phyloP scores from a whole-genome alignment of 2,329 filamentous ascomycete genomes.

The Neofusicoccum ribis region DNA sequence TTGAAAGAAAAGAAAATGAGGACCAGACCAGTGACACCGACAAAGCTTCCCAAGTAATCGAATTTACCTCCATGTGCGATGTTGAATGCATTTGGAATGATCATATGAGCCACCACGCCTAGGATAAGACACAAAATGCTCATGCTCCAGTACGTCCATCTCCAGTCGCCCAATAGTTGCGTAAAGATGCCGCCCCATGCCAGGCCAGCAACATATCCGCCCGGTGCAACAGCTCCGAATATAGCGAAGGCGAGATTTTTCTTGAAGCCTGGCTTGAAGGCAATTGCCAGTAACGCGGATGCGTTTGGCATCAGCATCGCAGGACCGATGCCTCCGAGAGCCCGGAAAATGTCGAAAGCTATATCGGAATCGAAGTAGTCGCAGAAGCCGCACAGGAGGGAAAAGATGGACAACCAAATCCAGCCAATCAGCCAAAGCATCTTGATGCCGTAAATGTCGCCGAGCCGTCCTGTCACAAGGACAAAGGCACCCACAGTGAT shows the following conservation, averaged over 20 bases:
- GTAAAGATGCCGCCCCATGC: constrained; percentile 22
- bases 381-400: constrained; percentile 11
- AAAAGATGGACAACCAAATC: constrained; percentile 1
- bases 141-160: no score
- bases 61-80: no score
- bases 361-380: constrained; percentile 6
- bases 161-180: constrained; percentile 19
- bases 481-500: constrained; percentile 1
- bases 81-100: no score
- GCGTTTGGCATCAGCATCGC: constrained; percentile 22
- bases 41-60: no score
- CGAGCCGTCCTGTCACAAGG: background rate
- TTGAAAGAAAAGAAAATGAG: no score
- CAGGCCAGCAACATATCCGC: constrained; percentile 22
- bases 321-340: constrained; percentile 23
- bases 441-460: background rate
- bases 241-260: constrained; percentile 23
- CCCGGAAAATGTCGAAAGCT: constrained; percentile 24
- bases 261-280: no score
- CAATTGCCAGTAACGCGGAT: no score
- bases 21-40: no score
- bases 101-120: no score
- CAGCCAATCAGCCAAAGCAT: constrained; percentile 1
- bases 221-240: constrained; percentile 23
- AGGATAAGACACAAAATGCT: no score